phyloP scores from a whole-genome alignment of 441 rosid species.

The Flueggea neowawraea region DNA sequence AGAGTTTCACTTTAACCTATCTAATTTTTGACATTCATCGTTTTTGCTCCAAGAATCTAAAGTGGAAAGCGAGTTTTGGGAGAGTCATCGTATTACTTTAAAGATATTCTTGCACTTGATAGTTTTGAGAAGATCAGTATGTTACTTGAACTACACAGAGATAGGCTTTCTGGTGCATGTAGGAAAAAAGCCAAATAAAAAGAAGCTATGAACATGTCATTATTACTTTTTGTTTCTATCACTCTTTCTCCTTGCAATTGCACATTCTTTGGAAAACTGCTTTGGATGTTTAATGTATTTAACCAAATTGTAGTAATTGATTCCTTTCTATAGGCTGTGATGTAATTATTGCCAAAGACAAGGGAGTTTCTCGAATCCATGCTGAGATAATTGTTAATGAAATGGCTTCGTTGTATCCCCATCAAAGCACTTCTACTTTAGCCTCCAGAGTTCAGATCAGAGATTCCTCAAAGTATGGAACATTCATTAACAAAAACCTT shows the following conservation, averaged over 20 bases:
- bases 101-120: too few relatives aligned
- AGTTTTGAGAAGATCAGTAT: too few relatives aligned
- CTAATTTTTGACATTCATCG: too few relatives aligned
- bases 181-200: too few relatives aligned
- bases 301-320: not conserved
- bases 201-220: not conserved
- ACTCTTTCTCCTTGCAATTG: not conserved
- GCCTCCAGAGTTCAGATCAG: conserved; percentile 45
- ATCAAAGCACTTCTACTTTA: conserved; percentile 16
- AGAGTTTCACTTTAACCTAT: too few relatives aligned
- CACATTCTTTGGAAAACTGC: not conserved
- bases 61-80: too few relatives aligned
- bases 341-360: conserved; percentile 70
- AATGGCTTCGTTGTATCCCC: conserved; percentile 27
- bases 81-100: too few relatives aligned
- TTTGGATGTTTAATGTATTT: not conserved
- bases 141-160: too few relatives aligned
- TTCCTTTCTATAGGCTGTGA: conserved; percentile 63
- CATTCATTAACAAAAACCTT: conserved; percentile 49
- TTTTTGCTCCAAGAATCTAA: too few relatives aligned
- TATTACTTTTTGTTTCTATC: not conserved
- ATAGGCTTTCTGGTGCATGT: too few relatives aligned
- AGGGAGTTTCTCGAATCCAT: conserved; percentile 87
- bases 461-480: conserved; percentile 94
- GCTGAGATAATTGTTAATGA: conserved; percentile 67